Evolutionary conservation across 768 basidiomycete genomes (phyloP).

Genomic region (Tubosaeta sp.): DNA sequence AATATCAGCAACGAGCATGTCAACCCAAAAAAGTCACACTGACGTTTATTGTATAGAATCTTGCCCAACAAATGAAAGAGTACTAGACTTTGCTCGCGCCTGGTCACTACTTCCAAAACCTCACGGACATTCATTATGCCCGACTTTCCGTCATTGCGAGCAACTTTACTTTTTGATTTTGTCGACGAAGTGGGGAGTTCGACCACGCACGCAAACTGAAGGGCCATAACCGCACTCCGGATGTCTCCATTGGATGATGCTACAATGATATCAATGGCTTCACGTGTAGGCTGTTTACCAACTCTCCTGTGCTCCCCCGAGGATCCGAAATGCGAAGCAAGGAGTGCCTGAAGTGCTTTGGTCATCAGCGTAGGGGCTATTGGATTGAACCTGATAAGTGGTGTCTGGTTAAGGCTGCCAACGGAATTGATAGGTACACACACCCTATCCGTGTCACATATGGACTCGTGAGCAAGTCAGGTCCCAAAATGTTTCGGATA

Average conservation of each 20-base stretch:
- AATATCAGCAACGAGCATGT: constrained; percentile 1
- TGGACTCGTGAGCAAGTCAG: constrained; percentile 62
- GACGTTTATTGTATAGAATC: constrained; percentile 93
- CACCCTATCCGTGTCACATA: constrained; percentile 81
- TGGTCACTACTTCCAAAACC: constrained; percentile 69
- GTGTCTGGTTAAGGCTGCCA: constrained; percentile 1
- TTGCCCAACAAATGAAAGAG: constrained; percentile 94
- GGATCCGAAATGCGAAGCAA: constrained; percentile 45
- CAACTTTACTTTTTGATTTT: constrained; percentile 23
- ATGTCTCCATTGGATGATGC: constrained; percentile 87
- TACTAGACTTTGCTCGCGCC: constrained; percentile 79
- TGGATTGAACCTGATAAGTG: constrained; percentile 72
- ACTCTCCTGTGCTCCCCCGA: constrained; percentile 5
- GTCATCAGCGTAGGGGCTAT: constrained; percentile 83
- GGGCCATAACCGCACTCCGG: constrained; percentile 86
- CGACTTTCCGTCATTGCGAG: constrained; percentile 30
- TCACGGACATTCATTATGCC: constrained; percentile 23
- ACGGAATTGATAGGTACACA: constrained; percentile 20
- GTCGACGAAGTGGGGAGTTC: constrained; percentile 21
- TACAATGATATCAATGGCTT: constrained; percentile 70
- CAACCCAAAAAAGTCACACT: neutral
- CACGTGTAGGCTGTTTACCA: constrained; percentile 48
- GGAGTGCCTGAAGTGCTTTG: constrained; percentile 66
- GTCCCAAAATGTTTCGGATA: constrained; percentile 65
- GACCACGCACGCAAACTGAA: constrained; percentile 76